Conservation (phyloP, 768 basidiomycete genomes). For the Boletus vermiculosoides region DNA sequence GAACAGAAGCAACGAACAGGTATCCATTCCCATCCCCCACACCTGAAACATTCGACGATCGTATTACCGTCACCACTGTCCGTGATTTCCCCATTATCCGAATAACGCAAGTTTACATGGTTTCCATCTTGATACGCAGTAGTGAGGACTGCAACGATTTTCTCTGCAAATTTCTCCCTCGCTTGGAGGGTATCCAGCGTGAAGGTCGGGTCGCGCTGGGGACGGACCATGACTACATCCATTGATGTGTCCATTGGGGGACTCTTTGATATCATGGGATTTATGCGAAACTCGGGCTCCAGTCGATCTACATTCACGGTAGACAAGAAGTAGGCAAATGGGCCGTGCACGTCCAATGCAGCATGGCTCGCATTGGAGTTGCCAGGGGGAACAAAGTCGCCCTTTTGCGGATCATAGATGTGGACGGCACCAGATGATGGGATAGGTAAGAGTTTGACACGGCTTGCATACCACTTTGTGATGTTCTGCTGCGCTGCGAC, state of each 20-base stretch:
- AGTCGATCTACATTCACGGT: constrained; percentile 83
- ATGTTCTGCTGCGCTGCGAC: constrained; percentile 78
- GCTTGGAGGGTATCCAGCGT: constrained; percentile 40
- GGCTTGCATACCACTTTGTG: constrained; percentile 64
- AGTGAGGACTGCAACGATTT: constrained; percentile 51
- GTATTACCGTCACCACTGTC: constrained; percentile 45
- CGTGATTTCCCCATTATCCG: constrained; percentile 40
- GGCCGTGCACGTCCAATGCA: constrained; percentile 59
- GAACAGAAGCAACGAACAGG: constrained; percentile 53
- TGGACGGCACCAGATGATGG: constrained; percentile 43
- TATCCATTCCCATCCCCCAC: constrained; percentile 82
- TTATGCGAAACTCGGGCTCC: constrained; percentile 78
- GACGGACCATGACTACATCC: constrained; percentile 78
- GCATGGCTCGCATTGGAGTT: constrained; percentile 34
- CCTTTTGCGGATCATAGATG: constrained; percentile 56
- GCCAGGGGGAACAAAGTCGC: constrained; percentile 48
- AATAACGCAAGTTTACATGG: constrained; percentile 65
- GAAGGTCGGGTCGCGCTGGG: constrained; percentile 55
- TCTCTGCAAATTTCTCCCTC: constrained; percentile 51
- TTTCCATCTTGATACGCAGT: constrained; percentile 77
- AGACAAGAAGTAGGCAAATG: constrained; percentile 84
- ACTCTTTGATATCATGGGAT: constrained; percentile 54
- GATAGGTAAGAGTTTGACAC: constrained; percentile 54
- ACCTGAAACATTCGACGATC: constrained; percentile 78
- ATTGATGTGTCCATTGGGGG: constrained; percentile 50